Conservation (phyloP, 192 early-diverging fungal species). For the Mortierella antarctica region DNA sequence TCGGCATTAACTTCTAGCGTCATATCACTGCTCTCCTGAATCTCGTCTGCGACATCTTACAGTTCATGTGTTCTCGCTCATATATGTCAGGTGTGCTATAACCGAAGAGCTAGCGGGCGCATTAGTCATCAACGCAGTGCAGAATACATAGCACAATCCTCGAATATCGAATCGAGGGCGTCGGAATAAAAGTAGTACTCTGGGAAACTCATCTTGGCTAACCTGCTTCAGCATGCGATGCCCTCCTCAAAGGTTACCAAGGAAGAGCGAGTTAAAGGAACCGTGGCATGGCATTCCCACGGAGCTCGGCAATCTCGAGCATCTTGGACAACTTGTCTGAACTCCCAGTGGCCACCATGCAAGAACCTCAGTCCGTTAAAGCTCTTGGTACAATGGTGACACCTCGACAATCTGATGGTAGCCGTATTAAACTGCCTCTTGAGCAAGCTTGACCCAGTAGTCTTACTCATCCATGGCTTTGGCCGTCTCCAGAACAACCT, state of each 20-base stretch:
- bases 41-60: conserved; percentile 83
- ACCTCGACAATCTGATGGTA: conserved; percentile 90
- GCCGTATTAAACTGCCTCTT: conserved; percentile 91
- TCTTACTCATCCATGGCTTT: conserved; percentile 90
- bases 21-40: conserved; percentile 79
- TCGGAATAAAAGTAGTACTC: background rate
- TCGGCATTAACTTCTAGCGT: conserved; percentile 69
- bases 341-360: conserved; percentile 93
- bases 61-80: conserved; percentile 93
- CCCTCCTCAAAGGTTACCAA: conserved; percentile 94
- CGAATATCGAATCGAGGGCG: background rate
- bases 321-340: conserved; percentile 92
- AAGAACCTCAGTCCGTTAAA: conserved; percentile 96
- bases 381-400: conserved; percentile 91
- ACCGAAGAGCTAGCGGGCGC: background rate
- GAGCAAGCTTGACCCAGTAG: conserved; percentile 89
- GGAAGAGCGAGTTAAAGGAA: conserved; percentile 92
- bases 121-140: too few species aligned
- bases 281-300: conserved; percentile 87
- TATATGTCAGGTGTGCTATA: conserved; percentile 90
- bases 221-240: conserved; percentile 84
- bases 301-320: conserved; percentile 91
- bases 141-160: background rate
- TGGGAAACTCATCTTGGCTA: conserved; percentile 75
- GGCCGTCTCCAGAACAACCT: conserved; percentile 95